Conservation (phyloP, 768 basidiomycete species). For the Saitozyma podzolica region DNA sequence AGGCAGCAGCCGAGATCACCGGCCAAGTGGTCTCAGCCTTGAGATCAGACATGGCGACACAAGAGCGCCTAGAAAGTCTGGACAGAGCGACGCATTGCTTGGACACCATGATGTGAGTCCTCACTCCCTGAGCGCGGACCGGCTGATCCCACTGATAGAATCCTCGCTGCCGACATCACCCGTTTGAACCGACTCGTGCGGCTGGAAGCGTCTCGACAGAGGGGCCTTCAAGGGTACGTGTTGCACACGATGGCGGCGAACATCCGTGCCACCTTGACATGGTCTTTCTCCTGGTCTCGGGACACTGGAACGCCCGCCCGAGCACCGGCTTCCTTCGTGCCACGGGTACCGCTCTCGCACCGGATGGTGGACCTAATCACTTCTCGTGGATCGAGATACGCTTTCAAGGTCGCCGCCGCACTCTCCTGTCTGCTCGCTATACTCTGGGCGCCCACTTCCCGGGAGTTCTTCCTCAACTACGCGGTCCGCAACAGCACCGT, state of each 20-base stretch:
- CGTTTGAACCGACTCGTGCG: background rate
- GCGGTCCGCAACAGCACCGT: constrained; percentile 4
- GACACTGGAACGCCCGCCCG: background rate
- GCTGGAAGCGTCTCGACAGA: background rate
- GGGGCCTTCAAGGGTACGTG: constrained; percentile 1
- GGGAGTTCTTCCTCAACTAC: constrained; percentile 9
- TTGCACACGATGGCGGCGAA: background rate
- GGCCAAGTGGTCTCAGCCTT: too few relatives aligned
- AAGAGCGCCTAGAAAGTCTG: constrained; percentile 4
- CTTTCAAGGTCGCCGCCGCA: constrained; percentile 8
- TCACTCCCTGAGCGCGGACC: background rate
- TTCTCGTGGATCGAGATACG: constrained; percentile 2
- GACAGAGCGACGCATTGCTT: constrained; percentile 15
- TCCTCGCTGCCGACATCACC: background rate
- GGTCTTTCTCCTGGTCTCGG: background rate
- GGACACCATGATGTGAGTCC: constrained; percentile 2
- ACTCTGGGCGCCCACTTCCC: constrained; percentile 11
- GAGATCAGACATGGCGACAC: too few relatives aligned
- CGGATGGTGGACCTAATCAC: background rate
- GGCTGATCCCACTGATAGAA: background rate
- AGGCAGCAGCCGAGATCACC: too few relatives aligned
- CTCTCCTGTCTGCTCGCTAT: constrained; percentile 9
- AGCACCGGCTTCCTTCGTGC: constrained; percentile 1
- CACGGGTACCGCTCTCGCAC: background rate
- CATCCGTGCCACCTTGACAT: background rate